Conservation (phyloP, 2,329 filamentous ascomycete species). For the Nemania diffusa region DNA sequence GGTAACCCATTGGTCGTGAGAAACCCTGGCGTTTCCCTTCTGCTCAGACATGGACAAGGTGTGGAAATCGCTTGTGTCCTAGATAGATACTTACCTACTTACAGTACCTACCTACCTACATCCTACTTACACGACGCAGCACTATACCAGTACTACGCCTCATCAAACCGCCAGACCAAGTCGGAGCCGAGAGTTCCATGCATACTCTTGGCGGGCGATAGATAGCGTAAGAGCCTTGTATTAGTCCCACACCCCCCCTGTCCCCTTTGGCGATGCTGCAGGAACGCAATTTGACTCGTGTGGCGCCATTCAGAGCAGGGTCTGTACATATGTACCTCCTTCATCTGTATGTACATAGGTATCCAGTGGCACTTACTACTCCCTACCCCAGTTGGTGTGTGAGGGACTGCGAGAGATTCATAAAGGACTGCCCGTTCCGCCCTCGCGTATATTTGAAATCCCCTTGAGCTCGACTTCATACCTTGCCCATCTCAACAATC, state of each 20-base stretch:
- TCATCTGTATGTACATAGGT: conserved; percentile 9
- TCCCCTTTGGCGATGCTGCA: conserved; percentile 27
- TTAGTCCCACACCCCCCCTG: conserved; percentile 28
- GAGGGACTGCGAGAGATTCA: conserved; percentile 26
- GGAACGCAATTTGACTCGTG: conserved; percentile 36
- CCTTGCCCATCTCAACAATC: conserved; percentile 18
- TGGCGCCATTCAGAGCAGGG: conserved; percentile 33
- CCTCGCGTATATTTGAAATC: conserved; percentile 31
- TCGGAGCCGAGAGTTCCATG: conserved; percentile 36
- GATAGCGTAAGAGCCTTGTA: conserved; percentile 25
- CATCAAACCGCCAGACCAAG: conserved; percentile 19
- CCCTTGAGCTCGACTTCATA: conserved; percentile 30
- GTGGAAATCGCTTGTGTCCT: conserved; percentile 27
- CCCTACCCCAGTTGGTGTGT: conserved; percentile 25
- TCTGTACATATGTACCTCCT: conserved; percentile 20
- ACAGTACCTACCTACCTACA: no score
- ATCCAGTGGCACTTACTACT: conserved; percentile 27
- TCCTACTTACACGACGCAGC: background rate
- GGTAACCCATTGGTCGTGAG: conserved; percentile 20
- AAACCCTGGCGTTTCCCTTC: conserved; percentile 20
- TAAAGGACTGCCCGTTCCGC: conserved; percentile 30
- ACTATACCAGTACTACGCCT: conserved; percentile 19
- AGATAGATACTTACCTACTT: background rate
- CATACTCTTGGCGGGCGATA: conserved; percentile 30
- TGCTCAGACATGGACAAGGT: conserved; percentile 30